phyloP scores from a whole-genome alignment of 108 stramenopile genomes.

The Aurantiochytrium sp. region DNA sequence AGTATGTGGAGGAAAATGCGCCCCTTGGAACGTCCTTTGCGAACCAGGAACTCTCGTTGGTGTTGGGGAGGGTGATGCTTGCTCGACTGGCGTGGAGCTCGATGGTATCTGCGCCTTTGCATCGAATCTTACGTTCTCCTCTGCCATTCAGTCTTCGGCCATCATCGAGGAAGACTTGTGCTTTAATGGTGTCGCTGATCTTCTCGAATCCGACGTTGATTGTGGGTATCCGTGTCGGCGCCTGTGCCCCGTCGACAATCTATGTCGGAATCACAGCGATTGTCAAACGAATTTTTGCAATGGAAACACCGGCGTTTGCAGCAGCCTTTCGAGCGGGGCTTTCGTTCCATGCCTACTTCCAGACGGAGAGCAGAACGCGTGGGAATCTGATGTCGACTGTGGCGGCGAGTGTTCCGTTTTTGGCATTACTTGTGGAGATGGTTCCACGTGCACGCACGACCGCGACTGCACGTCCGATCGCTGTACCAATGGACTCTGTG shows the following conservation, averaged over 20 bases:
- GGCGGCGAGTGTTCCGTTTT: not conserved
- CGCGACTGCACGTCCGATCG: not conserved
- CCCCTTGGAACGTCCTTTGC: not conserved
- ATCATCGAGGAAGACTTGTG: not conserved
- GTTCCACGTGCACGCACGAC: not conserved
- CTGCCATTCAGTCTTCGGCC: too few species aligned
- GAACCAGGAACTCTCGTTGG: not conserved
- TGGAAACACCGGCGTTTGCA: not conserved
- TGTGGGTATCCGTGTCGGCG: not conserved
- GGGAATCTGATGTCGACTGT: not conserved
- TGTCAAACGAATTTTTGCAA: not conserved
- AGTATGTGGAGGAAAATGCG: not conserved
- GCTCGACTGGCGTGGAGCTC: not conserved
- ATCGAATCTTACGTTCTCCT: not conserved
- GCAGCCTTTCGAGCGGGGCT: not conserved
- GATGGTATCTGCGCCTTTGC: not conserved
- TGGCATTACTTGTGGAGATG: not conserved
- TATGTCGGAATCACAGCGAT: not conserved
- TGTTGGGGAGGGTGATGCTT: not conserved
- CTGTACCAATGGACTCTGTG: not conserved
- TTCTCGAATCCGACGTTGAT: not conserved
- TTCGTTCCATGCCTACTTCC: not conserved
- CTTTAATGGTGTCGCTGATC: not conserved
- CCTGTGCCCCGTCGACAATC: not conserved
- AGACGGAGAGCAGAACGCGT: not conserved